Base-by-base conservation (phyloP, 2,329 filamentous ascomycete species). In the Coniochaeta sp. region DNA sequence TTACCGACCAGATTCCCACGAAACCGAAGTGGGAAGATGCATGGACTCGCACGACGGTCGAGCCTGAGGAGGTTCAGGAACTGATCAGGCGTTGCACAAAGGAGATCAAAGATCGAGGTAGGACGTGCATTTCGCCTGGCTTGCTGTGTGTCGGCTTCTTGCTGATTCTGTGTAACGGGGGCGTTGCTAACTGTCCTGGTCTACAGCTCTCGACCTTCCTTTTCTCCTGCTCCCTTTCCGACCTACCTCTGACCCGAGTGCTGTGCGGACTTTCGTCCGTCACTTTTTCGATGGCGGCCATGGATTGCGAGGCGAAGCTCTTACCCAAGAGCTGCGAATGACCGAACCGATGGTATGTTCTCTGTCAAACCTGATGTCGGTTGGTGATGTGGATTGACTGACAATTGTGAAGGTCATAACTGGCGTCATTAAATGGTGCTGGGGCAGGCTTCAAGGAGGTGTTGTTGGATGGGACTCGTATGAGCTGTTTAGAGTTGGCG, bases 401-500 rank as follows among this genome's bases (percentile, higher is more conserved):
- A 74, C 67, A 58, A 57, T 57, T 22, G 24, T 43, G 33, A 64
- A 96, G 91, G 92, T 96, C 60, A 84, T 99, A 59, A 93, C 92
- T 65, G 95, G 93, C 68, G 92, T 97, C 47, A 81, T 95, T 65
- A 99, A 98, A 79, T 99, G 95, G 95, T 98, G 93, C 74, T 99
- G 95, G 95, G 93, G 91, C 72, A 86, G 95, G 76, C 79, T 99
- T 58, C 86, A 89, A 47, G 91, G 92, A 62, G 95, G 95, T 69
- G 87, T 99, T 16, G 93, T 99, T 38, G 92, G 91, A 61, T 98
- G 95, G 95, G 92, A 97, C 69, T 91, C 91, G 47, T 99, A 99
- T 71, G 93, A 98, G 72, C 83, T 96, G 24, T 99, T 99, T 81
- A 92, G 90, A 69, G 88, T 96, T 65, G 95, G 95, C 71, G 95